Percentiles rank a stretch among this genome's conserved stretches.
Evolutionary conservation across 2,329 filamentous ascomycete species (phyloP).

Genomic region (Coniochaeta prunicola): DNA sequence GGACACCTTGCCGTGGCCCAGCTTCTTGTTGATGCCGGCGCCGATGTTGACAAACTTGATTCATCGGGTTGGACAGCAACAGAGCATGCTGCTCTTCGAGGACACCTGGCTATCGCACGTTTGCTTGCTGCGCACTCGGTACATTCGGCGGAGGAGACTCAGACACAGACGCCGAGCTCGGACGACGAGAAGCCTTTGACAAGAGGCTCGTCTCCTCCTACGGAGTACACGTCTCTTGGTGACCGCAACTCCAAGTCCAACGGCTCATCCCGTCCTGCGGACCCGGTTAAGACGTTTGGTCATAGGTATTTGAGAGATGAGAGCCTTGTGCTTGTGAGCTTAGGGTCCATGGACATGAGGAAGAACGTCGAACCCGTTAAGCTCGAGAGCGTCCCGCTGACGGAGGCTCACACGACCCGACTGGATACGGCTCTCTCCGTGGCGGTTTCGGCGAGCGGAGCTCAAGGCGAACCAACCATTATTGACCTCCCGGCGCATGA

Average conservation of each 20-base stretch:
- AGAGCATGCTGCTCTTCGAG: constrained; percentile 86
- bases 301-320: constrained; percentile 89
- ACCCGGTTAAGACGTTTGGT: constrained; percentile 90
- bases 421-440: constrained; percentile 90
- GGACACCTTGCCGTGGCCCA: constrained; percentile 70
- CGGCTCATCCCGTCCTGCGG: constrained; percentile 45
- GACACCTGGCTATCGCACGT: constrained; percentile 74
- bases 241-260: constrained; percentile 36
- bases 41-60: constrained; percentile 67
- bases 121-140: constrained; percentile 52
- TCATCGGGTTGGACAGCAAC: constrained; percentile 90
- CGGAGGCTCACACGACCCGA: constrained; percentile 84
- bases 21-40: constrained; percentile 70
- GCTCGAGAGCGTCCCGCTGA: constrained; percentile 80
- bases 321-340: constrained; percentile 82
- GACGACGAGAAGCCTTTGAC: constrained; percentile 14
- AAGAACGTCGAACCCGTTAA: constrained; percentile 75
- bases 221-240: constrained; percentile 52
- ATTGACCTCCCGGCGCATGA: constrained; percentile 93
- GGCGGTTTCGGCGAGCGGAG: constrained; percentile 79
- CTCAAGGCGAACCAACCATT: constrained; percentile 77
- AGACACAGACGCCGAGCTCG: constrained; percentile 21
- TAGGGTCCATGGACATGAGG: constrained; percentile 91
- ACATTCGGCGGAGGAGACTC: constrained; percentile 14
- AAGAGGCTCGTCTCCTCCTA: constrained; percentile 31